phyloP scores from a whole-genome alignment of 768 basidiomycete genomes.

The Tephrocybe sp. region DNA sequence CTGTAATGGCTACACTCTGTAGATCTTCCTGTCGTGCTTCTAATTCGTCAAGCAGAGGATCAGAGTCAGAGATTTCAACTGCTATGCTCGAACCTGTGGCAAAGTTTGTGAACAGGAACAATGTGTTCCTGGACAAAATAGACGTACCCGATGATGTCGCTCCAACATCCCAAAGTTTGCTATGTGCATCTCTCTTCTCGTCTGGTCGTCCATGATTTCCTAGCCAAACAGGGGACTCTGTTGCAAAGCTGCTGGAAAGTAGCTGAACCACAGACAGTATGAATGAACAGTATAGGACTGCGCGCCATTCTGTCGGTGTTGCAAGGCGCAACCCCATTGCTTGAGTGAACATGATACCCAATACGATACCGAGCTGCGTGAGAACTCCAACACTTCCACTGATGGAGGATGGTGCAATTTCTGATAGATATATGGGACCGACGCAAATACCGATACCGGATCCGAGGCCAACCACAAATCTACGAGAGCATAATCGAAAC shows the following conservation, averaged over 20 bases:
- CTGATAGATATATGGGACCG: slow-evolving; percentile 83
- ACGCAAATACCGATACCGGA: slow-evolving; percentile 76
- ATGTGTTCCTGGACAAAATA: background rate
- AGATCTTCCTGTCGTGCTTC: slow-evolving; percentile 25
- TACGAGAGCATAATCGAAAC: slow-evolving; percentile 27
- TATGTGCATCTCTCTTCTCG: slow-evolving; percentile 46
- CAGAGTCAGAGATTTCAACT: slow-evolving; percentile 27
- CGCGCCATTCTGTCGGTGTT: slow-evolving; percentile 69
- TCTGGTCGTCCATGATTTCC: slow-evolving; percentile 45
- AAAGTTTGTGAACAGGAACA: background rate
- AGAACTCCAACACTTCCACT: slow-evolving; percentile 81
- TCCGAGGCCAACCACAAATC: slow-evolving; percentile 67
- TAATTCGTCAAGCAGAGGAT: slow-evolving; percentile 40
- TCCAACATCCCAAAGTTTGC: slow-evolving; percentile 54
- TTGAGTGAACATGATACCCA: slow-evolving; percentile 89
- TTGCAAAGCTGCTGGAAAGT: slow-evolving; percentile 49
- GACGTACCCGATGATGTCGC: slow-evolving; percentile 28
- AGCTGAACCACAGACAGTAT: slow-evolving; percentile 57
- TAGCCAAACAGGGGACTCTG: slow-evolving; percentile 77
- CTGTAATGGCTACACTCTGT: slow-evolving; percentile 37
- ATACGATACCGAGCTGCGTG: slow-evolving; percentile 79
- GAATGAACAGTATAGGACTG: slow-evolving; percentile 65
- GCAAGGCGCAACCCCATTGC: slow-evolving; percentile 69
- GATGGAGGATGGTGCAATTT: slow-evolving; percentile 78
- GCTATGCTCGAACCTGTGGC: slow-evolving; percentile 4